phyloP scores from a whole-genome alignment of 148 eudicot genomes.

The Selenicereus undatus region DNA sequence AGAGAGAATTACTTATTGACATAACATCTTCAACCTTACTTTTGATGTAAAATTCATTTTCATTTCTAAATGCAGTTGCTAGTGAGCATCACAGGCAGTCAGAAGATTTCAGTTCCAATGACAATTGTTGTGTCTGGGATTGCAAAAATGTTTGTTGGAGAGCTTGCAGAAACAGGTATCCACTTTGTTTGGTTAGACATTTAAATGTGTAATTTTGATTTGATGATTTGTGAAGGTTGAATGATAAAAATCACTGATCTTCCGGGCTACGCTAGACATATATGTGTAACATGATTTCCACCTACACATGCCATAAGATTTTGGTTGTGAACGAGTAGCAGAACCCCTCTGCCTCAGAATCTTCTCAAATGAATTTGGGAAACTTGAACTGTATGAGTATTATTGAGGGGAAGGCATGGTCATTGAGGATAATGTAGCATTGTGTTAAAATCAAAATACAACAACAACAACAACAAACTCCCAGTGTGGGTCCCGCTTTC shows the following conservation, averaged over 20 bases:
- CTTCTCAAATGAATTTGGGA: neutral
- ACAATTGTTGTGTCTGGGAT: conserved; percentile 34
- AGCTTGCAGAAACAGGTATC: conserved; percentile 59
- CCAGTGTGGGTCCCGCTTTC: no score
- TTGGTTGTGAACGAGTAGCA: neutral
- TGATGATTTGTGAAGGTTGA: neutral
- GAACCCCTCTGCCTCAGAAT: no score
- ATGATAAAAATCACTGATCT: neutral
- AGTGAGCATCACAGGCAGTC: conserved; percentile 56
- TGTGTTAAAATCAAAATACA: no score
- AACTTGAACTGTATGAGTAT: no score
- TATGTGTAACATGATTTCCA: neutral
- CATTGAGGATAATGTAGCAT: no score
- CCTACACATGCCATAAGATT: neutral
- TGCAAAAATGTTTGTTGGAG: conserved; percentile 5
- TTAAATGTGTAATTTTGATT: neutral
- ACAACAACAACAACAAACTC: no score
- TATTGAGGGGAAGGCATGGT: no score
- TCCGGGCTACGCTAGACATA: neutral
- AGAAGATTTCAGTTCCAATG: conserved; percentile 64
- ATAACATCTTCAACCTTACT: neutral
- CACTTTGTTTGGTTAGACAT: neutral
- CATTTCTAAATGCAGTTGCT: conserved; percentile 42
- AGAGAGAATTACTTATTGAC: neutral
- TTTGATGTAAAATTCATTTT: neutral